Percentiles rank a stretch among this genome's conserved stretches.
Conservation (phyloP, 2,329 filamentous ascomycete species). For the Fusarium clavum region DNA sequence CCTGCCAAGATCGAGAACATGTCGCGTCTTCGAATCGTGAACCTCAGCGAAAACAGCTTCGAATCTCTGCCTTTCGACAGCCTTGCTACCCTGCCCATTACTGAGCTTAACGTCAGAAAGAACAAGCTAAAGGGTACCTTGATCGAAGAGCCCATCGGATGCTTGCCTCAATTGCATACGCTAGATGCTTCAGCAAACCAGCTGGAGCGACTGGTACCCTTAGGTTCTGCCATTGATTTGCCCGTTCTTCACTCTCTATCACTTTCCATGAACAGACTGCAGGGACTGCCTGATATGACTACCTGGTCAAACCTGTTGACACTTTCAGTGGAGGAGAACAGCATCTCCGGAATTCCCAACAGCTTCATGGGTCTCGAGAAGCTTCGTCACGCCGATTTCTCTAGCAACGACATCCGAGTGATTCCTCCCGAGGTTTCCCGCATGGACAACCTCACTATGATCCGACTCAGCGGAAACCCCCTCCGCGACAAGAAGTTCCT, state of each 20-base stretch:
- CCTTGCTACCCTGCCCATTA: constrained; percentile 75
- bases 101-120: constrained; percentile 78
- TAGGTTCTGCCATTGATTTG: constrained; percentile 64
- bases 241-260: constrained; percentile 80
- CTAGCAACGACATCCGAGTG: constrained; percentile 82
- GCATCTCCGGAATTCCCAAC: constrained; percentile 77
- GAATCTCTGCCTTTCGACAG: constrained; percentile 76
- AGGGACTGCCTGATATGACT: constrained; percentile 77
- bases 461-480: constrained; percentile 89
- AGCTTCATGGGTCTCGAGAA: constrained; percentile 77
- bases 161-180: constrained; percentile 74
- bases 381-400: constrained; percentile 83
- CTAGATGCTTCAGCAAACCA: constrained; percentile 84
- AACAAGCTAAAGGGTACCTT: constrained; percentile 82
- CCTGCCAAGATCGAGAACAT: constrained; percentile 76
- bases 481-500: constrained; percentile 88
- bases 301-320: constrained; percentile 79
- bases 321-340: constrained; percentile 84
- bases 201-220: constrained; percentile 65
- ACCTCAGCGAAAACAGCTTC: constrained; percentile 83
- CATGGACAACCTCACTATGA: constrained; percentile 81
- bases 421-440: constrained; percentile 80
- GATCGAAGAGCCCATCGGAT: constrained; percentile 70
- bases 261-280: constrained; percentile 84
- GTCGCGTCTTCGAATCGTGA: constrained; percentile 76